A percentile compares a stretch with the other conserved stretches of the same genome.
phyloP scores from a whole-genome alignment of 768 basidiomycete species.

The Russula foetens region DNA sequence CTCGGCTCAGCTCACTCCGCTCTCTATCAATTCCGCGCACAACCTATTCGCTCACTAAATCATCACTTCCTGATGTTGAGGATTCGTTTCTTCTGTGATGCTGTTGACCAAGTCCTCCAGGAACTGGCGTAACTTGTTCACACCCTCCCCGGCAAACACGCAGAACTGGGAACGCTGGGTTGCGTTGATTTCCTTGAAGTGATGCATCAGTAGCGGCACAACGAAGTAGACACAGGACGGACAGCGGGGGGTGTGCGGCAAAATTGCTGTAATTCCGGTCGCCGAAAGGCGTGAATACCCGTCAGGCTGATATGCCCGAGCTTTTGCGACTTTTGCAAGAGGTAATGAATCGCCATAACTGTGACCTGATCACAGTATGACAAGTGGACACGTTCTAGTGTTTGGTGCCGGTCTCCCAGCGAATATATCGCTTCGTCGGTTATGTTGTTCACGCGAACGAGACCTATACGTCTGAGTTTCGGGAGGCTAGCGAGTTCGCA shows the following conservation, averaged over 20 bases:
- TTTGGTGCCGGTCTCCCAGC: constrained; percentile 75
- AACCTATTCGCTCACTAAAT: too few species aligned
- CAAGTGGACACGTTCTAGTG: constrained; percentile 91
- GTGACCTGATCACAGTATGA: constrained; percentile 96
- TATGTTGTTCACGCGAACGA: constrained; percentile 86
- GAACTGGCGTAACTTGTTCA: constrained; percentile 71
- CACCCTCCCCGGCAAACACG: constrained; percentile 92
- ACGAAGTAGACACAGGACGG: constrained; percentile 24
- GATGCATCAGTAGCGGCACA: background rate
- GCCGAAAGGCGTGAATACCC: constrained; percentile 89
- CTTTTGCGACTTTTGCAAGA: constrained; percentile 82
- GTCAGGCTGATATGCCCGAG: constrained; percentile 93
- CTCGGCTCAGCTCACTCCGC: too few species aligned
- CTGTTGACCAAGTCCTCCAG: constrained; percentile 69
- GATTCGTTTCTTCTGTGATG: constrained; percentile 54
- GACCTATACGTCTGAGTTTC: constrained; percentile 88
- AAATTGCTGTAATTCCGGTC: constrained; percentile 78
- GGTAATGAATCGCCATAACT: constrained; percentile 83
- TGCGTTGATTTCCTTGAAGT: constrained; percentile 81
- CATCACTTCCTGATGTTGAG: too few species aligned
- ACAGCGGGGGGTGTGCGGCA: constrained; percentile 86
- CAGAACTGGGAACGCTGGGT: constrained; percentile 89
- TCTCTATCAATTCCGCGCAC: too few species aligned
- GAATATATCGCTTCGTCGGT: constrained; percentile 92
- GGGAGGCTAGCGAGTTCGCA: constrained; percentile 83